Evolutionary conservation across 441 rosid genomes (phyloP), one percentile per base, ranked within the genome.

Genomic region (Codiaeum variegatum): DNA sequence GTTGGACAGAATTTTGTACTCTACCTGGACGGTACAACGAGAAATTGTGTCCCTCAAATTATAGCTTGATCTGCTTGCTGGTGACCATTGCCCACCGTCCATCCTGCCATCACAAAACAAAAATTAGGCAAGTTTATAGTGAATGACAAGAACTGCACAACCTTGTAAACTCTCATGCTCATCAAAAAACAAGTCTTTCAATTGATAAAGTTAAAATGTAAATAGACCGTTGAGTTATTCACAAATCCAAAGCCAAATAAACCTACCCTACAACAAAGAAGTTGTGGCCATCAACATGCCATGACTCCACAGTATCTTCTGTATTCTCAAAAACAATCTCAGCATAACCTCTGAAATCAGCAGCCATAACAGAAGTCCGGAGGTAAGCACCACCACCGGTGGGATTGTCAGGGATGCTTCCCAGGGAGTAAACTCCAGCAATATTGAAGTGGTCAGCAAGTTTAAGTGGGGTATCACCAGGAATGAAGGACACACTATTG

Each of bases 21-120:
- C 24, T 81, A 91, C 97, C 90, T 91, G 93, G 75, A 84, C 86
- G 32, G 93, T 91, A 81, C 85, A 83, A 18, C 92, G 91, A 44
- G 91, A 83, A 73, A 91, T 63, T 13, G 95, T 81, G 32, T 91
- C 97, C 60, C 86, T 80, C 78, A 87, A 69, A 80, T 90, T 91
- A 80, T 90, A 91, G 62, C 54, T 60, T 40, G 69, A 75, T 78
- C 90, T 83, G 79, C 89, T 86, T 2, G 80, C 88, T 10, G 85
- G 78, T 47, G 87, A 79, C 97, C 95, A 91, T 52, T 85, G 86
- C 62, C 91, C 93, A 73, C 91, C 84, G 49, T 90, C 90, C 93
- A 91, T 90, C 73, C 95, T 90, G 87, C 75, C 78, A 63, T 51
- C 60, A 65, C 1, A 16, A 59, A 13, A 23, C 67, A 44, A 16